Percentiles rank a stretch among this genome's conserved stretches.
phyloP scores from a whole-genome alignment of 441 rosid genomes.

The Geranium incanum region DNA sequence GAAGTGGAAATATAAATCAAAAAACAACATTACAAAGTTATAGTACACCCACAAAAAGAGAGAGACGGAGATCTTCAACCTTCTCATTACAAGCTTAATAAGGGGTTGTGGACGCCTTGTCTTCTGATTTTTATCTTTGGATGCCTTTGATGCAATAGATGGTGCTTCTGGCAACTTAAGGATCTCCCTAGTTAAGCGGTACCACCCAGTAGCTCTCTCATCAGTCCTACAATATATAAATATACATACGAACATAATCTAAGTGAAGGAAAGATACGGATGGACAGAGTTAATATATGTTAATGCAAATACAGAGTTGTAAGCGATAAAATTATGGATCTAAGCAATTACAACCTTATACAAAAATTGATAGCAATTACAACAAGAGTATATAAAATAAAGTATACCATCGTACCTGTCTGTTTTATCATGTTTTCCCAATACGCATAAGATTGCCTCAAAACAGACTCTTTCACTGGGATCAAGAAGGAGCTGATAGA shows the following conservation, averaged over 20 bases:
- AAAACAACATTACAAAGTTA: slow-evolving; percentile 17
- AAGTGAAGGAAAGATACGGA: slow-evolving; percentile 11
- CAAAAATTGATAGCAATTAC: background rate
- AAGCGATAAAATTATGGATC: slow-evolving; percentile 9
- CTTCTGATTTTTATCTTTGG: slow-evolving; percentile 80
- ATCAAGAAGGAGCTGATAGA: slow-evolving; percentile 92
- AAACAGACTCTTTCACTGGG: slow-evolving; percentile 99
- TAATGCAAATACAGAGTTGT: slow-evolving; percentile 13
- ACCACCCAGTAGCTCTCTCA: slow-evolving; percentile 99
- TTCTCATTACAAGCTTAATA: slow-evolving; percentile 97
- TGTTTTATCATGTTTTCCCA: slow-evolving; percentile 71
- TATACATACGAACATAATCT: slow-evolving; percentile 7
- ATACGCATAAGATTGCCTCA: slow-evolving; percentile 84
- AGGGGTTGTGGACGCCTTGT: slow-evolving; percentile 97
- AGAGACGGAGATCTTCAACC: slow-evolving; percentile 37
- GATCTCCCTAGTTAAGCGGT: slow-evolving; percentile 93
- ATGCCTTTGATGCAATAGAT: slow-evolving; percentile 44
- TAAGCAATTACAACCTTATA: slow-evolving; percentile 3
- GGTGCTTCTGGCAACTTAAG: slow-evolving; percentile 96
- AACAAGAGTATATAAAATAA: slow-evolving; percentile 17
- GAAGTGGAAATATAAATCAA: slow-evolving; percentile 1
- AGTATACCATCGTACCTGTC: slow-evolving; percentile 49
- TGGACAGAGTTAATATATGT: slow-evolving; percentile 10
- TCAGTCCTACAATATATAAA: slow-evolving; percentile 56
- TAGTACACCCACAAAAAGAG: slow-evolving; percentile 15